Evolutionary conservation across 352 stramenopile species (phyloP).

Genomic region (Pythium monospermum): DNA sequence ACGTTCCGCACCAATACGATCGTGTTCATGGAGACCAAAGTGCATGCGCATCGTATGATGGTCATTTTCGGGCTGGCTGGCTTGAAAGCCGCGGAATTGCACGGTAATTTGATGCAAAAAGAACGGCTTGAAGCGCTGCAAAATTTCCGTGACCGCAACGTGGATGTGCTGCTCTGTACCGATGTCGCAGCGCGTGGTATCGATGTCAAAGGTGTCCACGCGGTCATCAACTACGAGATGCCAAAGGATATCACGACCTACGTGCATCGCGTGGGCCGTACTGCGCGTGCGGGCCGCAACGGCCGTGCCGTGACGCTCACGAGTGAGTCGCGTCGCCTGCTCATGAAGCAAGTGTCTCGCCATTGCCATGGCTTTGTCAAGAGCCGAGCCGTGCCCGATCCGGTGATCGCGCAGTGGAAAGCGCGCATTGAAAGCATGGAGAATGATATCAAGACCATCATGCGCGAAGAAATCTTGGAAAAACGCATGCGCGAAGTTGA

Average conservation of each 20-base stretch:
- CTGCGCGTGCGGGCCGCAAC: conserved; percentile 94
- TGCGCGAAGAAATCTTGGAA: conserved; percentile 88
- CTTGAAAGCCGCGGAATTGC: conserved; percentile 96
- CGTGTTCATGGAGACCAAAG: conserved; percentile 99
- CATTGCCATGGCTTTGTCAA: conserved; percentile 90
- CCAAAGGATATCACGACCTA: conserved; percentile 97
- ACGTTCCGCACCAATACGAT: conserved; percentile 96
- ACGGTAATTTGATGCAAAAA: conserved; percentile 97
- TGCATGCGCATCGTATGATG: conserved; percentile 94
- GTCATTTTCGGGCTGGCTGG: conserved; percentile 95
- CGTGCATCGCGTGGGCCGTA: conserved; percentile 98
- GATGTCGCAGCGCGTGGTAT: conserved; percentile 98
- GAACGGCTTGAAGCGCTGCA: conserved; percentile 96
- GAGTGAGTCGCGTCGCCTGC: conserved; percentile 83
- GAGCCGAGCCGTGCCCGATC: conserved; percentile 82
- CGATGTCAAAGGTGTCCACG: conserved; percentile 96
- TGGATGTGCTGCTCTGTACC: conserved; percentile 96
- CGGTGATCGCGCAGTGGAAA: conserved; percentile 86
- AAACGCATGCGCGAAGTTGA: conserved; percentile 87
- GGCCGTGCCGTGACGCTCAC: conserved; percentile 86
- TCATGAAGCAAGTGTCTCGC: conserved; percentile 93
- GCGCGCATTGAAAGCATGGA: conserved; percentile 81
- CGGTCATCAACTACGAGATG: conserved; percentile 99
- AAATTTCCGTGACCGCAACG: conserved; percentile 92
- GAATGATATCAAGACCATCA: conserved; percentile 66